phyloP scores from a whole-genome alignment of 192 early-diverging fungal species.

The Coemansia sp. region DNA sequence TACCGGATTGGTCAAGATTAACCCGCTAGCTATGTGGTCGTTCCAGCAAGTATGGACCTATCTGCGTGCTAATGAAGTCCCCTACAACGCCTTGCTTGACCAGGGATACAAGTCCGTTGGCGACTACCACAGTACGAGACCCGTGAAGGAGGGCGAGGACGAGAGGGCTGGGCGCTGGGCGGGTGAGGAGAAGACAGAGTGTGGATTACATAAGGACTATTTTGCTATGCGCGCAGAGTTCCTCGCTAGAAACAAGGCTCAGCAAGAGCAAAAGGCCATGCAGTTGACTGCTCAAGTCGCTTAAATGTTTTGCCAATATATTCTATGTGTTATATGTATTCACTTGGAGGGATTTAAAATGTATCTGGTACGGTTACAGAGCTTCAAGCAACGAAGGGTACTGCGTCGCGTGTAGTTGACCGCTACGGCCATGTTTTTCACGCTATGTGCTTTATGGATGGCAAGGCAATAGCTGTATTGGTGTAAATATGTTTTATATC shows the following conservation, averaged over 20 bases:
- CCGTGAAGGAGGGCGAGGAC: conserved; percentile 62
- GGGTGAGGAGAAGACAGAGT: conserved; percentile 88
- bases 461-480: neutral
- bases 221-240: conserved; percentile 86
- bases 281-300: conserved; percentile 5
- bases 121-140: conserved; percentile 87
- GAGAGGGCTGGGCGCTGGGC: conserved; percentile 92
- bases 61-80: conserved; percentile 79
- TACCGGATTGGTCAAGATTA: conserved; percentile 84
- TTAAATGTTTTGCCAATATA: neutral
- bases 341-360: neutral
- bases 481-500: too few species aligned
- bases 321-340: neutral
- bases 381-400: too few species aligned
- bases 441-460: neutral
- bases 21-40: conserved; percentile 90
- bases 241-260: conserved; percentile 74
- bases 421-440: too few species aligned
- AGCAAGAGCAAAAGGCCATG: conserved; percentile 31
- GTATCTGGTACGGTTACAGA: too few species aligned
- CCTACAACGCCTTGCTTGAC: conserved; percentile 88
- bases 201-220: conserved; percentile 96
- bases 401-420: too few species aligned
- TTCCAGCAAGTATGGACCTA: conserved; percentile 89
- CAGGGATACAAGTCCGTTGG: conserved; percentile 91